A percentile compares a stretch with the other conserved stretches of the same genome.
These are phyloP conservation scores for Thielaviopsis punctulata DNA, from an alignment of 2,329 filamentous ascomycete species.

Conservation along the genomic window DNA sequence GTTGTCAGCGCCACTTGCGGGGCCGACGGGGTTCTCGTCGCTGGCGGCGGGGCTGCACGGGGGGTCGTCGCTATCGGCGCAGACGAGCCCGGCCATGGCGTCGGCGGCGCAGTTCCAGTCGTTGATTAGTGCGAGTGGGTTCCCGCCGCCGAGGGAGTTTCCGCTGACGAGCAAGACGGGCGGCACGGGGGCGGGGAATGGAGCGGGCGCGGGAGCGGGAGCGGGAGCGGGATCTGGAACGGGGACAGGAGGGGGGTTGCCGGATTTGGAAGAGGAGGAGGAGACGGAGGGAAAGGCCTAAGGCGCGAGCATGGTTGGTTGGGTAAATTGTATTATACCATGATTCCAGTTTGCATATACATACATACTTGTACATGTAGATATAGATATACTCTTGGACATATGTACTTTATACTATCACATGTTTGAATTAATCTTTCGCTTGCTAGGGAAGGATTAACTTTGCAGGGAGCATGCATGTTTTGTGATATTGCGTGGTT, in stretches of 20 bases:
- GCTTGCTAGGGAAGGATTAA: too few relatives aligned
- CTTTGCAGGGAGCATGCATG: too few relatives aligned
- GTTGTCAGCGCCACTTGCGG: not conserved
- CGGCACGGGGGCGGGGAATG: conserved; percentile 17
- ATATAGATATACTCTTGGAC: too few relatives aligned
- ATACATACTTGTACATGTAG: too few relatives aligned
- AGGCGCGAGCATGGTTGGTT: too few relatives aligned
- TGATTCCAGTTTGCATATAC: too few relatives aligned
- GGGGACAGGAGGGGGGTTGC: conserved; percentile 12
- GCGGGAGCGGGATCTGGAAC: conserved; percentile 17
- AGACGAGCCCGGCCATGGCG: not conserved
- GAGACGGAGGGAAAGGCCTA: conserved; percentile 29
- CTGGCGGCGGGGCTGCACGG: not conserved
- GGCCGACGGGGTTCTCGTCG: not conserved
- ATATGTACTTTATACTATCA: too few relatives aligned
- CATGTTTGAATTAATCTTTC: too few relatives aligned
- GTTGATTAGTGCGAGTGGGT: not conserved
- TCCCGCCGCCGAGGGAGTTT: not conserved
- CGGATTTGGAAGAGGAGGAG: conserved; percentile 1
- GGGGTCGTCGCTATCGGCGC: not conserved
- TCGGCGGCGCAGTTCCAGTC: conserved; percentile 1
- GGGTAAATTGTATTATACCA: too few relatives aligned
- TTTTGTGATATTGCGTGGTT: too few relatives aligned
- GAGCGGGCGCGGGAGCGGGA: conserved; percentile 21
- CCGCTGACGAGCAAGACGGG: not conserved